Percentiles rank a stretch among this genome's conserved stretches.
Evolutionary conservation across 805 yeast species (phyloP).

Genomic region (Suhomyces kilbournensis): DNA sequence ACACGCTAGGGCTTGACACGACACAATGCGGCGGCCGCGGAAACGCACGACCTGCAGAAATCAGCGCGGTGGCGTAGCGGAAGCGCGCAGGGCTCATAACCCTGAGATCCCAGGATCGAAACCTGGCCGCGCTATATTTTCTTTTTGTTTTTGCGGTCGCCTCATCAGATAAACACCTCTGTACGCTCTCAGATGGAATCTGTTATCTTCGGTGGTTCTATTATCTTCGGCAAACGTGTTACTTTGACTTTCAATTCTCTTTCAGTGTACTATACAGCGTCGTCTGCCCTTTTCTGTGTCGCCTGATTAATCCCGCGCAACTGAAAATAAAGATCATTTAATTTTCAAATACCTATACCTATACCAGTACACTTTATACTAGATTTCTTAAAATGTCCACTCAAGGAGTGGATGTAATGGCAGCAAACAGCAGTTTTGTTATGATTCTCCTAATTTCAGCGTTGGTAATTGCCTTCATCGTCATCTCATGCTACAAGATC

Average conservation of each 20-base stretch:
- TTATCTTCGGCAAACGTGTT: too few relatives aligned
- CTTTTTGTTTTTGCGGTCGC: too few relatives aligned
- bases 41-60: neutral
- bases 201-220: too few relatives aligned
- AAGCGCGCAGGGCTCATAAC: constrained; percentile 99
- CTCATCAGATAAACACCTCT: too few relatives aligned
- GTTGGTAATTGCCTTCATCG: neutral
- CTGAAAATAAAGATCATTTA: neutral
- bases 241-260: neutral
- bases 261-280: too few relatives aligned
- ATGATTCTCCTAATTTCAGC: neutral
- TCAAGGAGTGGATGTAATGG: neutral
- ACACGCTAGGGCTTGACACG: neutral
- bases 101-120: constrained; percentile 98
- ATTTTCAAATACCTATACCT: too few relatives aligned
- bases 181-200: too few relatives aligned
- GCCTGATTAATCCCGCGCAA: neutral
- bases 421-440: neutral
- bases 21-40: neutral
- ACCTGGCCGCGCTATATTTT: constrained; percentile 83
- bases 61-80: constrained; percentile 97
- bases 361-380: too few relatives aligned
- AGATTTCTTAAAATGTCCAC: neutral
- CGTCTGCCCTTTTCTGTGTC: too few relatives aligned
- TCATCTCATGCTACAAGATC: neutral